phyloP scores from a whole-genome alignment of 2,329 filamentous ascomycete species.

The Cladosporium velox region DNA sequence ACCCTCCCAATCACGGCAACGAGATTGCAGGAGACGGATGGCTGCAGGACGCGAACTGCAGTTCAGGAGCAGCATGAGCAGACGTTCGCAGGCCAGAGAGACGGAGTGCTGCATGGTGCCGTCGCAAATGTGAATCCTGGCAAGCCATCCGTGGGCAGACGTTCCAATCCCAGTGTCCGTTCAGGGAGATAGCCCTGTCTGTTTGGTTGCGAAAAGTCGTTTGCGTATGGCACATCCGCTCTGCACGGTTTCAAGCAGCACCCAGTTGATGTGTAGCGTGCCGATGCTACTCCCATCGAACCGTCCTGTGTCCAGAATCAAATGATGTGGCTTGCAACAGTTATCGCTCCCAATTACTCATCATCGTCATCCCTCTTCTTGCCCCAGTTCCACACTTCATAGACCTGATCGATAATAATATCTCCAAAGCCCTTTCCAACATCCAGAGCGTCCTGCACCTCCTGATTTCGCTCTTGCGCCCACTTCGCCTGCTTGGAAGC shows the following conservation, averaged over 20 bases:
- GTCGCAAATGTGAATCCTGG: background rate
- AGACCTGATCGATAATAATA: constrained; percentile 44
- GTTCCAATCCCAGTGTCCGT: background rate
- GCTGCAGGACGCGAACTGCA: constrained; percentile 6
- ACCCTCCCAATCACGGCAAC: background rate
- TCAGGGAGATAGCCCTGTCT: background rate
- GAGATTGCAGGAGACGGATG: constrained; percentile 2
- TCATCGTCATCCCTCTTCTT: constrained; percentile 38
- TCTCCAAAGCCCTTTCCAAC: constrained; percentile 42
- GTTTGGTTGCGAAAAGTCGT: constrained; percentile 4
- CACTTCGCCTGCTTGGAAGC: constrained; percentile 43
- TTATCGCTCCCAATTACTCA: constrained; percentile 24
- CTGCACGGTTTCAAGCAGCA: background rate
- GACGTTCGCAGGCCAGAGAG: background rate
- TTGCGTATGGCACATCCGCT: background rate
- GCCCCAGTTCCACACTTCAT: constrained; percentile 40
- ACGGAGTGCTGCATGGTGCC: background rate
- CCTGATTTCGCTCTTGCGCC: constrained; percentile 45
- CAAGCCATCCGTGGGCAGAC: background rate
- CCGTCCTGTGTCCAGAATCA: background rate
- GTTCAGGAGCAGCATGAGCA: background rate
- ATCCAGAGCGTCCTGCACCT: constrained; percentile 47
- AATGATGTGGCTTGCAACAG: background rate
- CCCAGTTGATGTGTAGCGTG: background rate
- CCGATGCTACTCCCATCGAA: background rate